A percentile compares a stretch with the other conserved stretches of the same genome.
These are phyloP conservation scores for Mucor indicus DNA, from an alignment of 371 early-diverging fungal species.

Conservation along the genomic window DNA sequence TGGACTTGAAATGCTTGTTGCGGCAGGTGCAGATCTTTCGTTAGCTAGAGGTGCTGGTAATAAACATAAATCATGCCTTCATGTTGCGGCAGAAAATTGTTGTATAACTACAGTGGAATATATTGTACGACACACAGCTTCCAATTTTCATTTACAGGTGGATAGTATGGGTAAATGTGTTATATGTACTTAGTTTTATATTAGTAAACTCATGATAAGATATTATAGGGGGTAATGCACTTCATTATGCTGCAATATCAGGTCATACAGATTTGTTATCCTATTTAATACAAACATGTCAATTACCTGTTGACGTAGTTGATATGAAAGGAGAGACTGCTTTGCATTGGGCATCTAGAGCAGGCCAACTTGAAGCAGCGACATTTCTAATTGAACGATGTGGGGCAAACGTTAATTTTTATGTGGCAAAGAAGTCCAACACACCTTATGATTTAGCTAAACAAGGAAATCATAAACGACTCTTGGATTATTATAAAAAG, in stretches of 20 bases:
- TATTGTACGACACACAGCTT: slow-evolving; percentile 28
- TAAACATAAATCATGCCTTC: slow-evolving; percentile 35
- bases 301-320: slow-evolving; percentile 27
- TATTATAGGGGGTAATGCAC: slow-evolving; percentile 33
- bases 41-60: slow-evolving; percentile 26
- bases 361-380: slow-evolving; percentile 40
- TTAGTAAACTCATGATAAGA: no score
- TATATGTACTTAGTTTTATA: no score
- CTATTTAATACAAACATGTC: slow-evolving; percentile 29
- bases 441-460: slow-evolving; percentile 45
- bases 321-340: slow-evolving; percentile 37
- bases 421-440: slow-evolving; percentile 35
- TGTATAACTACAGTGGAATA: slow-evolving; percentile 37
- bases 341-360: slow-evolving; percentile 42
- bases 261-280: slow-evolving; percentile 43
- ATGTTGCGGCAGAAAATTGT: slow-evolving; percentile 43
- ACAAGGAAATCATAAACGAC: slow-evolving; percentile 32
- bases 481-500: slow-evolving; percentile 45
- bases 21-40: slow-evolving; percentile 38
- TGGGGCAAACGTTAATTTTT: slow-evolving; percentile 38
- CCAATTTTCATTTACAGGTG: slow-evolving; percentile 20
- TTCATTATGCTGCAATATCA: slow-evolving; percentile 46
- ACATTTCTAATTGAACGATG: slow-evolving; percentile 38
- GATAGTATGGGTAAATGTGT: slow-evolving; percentile 35
- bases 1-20: slow-evolving; percentile 37